Base-by-base conservation (phyloP, 768 basidiomycete species). In the Phylloporus sp. region DNA sequence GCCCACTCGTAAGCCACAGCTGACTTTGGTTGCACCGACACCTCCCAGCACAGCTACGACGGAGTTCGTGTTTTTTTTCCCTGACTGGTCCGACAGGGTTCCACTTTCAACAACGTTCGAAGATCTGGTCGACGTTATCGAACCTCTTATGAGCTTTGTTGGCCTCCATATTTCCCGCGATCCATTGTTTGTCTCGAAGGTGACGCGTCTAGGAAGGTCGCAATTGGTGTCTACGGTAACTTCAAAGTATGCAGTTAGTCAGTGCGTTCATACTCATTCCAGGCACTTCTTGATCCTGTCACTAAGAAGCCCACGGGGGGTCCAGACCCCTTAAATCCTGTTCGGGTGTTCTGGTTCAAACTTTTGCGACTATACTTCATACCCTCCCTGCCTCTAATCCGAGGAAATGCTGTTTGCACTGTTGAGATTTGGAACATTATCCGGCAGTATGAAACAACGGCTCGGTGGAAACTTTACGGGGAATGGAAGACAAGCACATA, bases 401-500 rank as follows among this genome's bases (percentile, higher is more conserved):
- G 82, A 24, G 84, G 85, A 29, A 92, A 93, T 58, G 86, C 91
- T 7, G 86, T 91, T 20, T 90, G 86, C 64, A 88, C 90, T 22
- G 84, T 87, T 36, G 94, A 97, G 58, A 75, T 97, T 8, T 99
- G 96, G 96, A 81, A 83, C 48, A 81, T 98, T 42, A 78, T 98
- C 38, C 75, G 81, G 32, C 79, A 81, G 52, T 90, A 85, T 61
- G 84, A 88, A 46, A 83, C 82, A 43, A 79, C 83, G 6, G 71
- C 78, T 20, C 89, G 96, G 9, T 99, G 92, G 86, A 78, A 76
- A 38, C 72, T 99, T 26, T 99, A 99, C 59, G 96, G 93, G 33
- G 94, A 97, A 70, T 98, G 96, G 96, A 87, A 86, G 65, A 72
- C 79, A 29, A 70, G 70, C 37, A 75, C 71, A 18, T 90, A 92